Percentiles rank a stretch among this genome's conserved stretches.
phyloP scores from a whole-genome alignment of 768 basidiomycete species.

The Symmetrospora coprosmae region DNA sequence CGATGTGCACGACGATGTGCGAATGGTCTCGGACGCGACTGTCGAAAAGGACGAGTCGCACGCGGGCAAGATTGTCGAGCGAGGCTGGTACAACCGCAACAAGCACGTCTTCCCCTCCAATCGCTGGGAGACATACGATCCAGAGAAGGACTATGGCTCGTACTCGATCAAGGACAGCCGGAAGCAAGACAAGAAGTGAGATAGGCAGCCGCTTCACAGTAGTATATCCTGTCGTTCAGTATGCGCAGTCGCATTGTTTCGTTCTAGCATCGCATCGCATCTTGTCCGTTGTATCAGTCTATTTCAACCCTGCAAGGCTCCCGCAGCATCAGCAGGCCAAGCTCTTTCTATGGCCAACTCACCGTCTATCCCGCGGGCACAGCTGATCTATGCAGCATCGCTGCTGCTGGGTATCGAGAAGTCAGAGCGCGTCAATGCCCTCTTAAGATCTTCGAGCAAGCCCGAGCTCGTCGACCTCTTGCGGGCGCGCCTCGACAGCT shows the following conservation, averaged over 20 bases:
- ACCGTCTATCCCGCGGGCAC: no score
- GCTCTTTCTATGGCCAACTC: no score
- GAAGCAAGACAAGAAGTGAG: background rate
- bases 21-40: conserved; percentile 81
- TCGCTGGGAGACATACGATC: conserved; percentile 93
- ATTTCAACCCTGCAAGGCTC: no score
- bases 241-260: no score
- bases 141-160: conserved; percentile 81
- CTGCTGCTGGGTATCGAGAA: no score
- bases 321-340: no score
- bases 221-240: background rate
- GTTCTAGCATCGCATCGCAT: background rate
- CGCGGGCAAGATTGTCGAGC: conserved; percentile 93
- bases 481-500: no score
- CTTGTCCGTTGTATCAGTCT: no score
- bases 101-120: conserved; percentile 97
- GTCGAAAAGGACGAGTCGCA: conserved; percentile 92
- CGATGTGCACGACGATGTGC: conserved; percentile 96
- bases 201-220: background rate
- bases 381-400: no score
- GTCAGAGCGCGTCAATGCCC: no score
- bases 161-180: conserved; percentile 40
- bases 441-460: no score
- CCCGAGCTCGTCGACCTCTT: no score
- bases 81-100: conserved; percentile 86